Percentiles rank a stretch among this genome's conserved stretches.
Conservation (phyloP, 2,329 filamentous ascomycete genomes). For the Ceratocystis diversiconidia region DNA sequence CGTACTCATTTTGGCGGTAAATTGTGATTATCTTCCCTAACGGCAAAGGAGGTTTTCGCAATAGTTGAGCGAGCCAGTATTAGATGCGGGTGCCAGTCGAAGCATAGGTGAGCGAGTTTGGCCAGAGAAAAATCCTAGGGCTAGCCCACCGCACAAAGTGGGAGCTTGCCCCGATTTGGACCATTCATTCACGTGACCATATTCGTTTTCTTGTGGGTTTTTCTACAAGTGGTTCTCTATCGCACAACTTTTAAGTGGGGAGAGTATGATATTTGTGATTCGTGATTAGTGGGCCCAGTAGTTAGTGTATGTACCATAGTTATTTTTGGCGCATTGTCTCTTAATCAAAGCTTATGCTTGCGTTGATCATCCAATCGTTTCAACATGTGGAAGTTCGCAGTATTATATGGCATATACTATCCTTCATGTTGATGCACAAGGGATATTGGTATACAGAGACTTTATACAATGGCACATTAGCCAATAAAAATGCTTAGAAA, state of each 20-base stretch:
- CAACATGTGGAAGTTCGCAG: no score
- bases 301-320: neutral
- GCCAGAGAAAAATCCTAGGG: slow-evolving; percentile 17
- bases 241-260: neutral
- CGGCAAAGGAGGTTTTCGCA: slow-evolving; percentile 16
- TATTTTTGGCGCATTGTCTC: neutral
- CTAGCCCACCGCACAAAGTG: slow-evolving; percentile 16
- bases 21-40: slow-evolving; percentile 21
- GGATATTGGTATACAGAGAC: neutral
- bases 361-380: no score
- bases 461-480: neutral
- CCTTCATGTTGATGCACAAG: neutral
- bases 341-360: no score
- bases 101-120: slow-evolving; percentile 17
- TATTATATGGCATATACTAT: no score
- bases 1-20: slow-evolving; percentile 45
- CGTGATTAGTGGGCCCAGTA: neutral
- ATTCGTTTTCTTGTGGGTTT: slow-evolving; percentile 1
- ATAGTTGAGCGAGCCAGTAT: slow-evolving; percentile 18
- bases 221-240: neutral
- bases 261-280: neutral
- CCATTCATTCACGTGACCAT: slow-evolving; percentile 3
- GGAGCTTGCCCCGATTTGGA: slow-evolving; percentile 13
- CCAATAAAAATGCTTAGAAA: neutral
- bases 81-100: slow-evolving; percentile 14